Base-by-base conservation (phyloP, 2,329 filamentous ascomycete genomes). In the Nemania sp. region DNA sequence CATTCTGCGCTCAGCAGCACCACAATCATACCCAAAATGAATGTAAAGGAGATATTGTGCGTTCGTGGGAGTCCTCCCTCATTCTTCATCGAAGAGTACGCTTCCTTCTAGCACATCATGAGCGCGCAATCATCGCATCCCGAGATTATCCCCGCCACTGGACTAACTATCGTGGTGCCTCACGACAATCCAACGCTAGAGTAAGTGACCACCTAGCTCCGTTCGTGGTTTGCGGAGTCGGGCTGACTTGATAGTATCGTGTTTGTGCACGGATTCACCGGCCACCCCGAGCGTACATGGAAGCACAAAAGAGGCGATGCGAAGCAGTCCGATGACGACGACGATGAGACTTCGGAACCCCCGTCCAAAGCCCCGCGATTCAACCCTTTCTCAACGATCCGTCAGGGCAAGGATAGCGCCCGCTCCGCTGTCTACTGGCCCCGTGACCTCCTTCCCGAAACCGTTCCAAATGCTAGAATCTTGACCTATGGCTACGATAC, bases 191-290 rank as follows among this genome's bases (percentile, higher is more conserved):
- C 41, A 43, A 43, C 41, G 11, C 11, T 43, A n/a, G 41, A 43
- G 41, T 43, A 43, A 15, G 11, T 43, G 13, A 13, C 41, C 3
- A n/a, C 41, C 41, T 13, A n/a, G 41, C 18, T 4, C 41, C 41
- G 11, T 43, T 6, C 18, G 3, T 43, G 11, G 13, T 43, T n/a
- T 43, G 5, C 41, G 8, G 8, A 5, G 4, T 32, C 29, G 8
- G 29, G 29, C 29, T 32, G 8, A 32, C 29, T 32, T 5, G 29
- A 5, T 32, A 55, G 53, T n/a, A 41, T 55, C 29, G 38, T 57
- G n/a, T 15, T 57, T 11, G 54, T 57, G 11, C 35, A 57, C 38
- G 54, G 54, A 2, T 57, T 57, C 18, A 57, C 54, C n/a, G 54
- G 54, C 2, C 32, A 57, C 8, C 38, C 54, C 11, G 54, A 43